Evolutionary conservation across 768 basidiomycete genomes (phyloP), one percentile per base, ranked within the genome.

Genomic region (Boletus reticulatus): DNA sequence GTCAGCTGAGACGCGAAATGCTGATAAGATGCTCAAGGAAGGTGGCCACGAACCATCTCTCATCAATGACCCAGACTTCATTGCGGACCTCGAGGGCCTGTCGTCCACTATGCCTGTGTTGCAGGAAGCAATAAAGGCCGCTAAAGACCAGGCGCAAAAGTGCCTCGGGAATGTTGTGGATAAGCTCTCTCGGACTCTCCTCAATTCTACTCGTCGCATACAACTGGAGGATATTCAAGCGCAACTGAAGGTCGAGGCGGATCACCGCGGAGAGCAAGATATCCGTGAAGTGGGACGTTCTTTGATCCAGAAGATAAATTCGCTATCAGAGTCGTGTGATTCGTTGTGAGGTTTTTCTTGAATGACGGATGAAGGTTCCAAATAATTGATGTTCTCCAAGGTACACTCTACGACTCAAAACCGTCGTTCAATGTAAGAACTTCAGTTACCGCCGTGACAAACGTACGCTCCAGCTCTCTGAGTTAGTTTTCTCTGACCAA

Each of bases 11-110:
- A 48, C 7, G 9, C 43, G 3, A 31, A 48, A 11, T 6, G 66
- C 64, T 4, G 65, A 68, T 0, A 56, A 46, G 43, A 46, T 69
- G 58, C 49, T 68, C 5, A 68, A 43, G 55, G 68, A 68, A 2
- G 63, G 66, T 12, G 19, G 43, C 4, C 60, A 55, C 1, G 63
- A 67, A 27, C 13, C 56, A 19, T 62, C 63, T 38, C 68, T 62
- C 20, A 38, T 65, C 4, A 55, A 4, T 27, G 68, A 68, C 41
- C 43, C 55, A 3, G 60, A 64, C 22, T 68, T 70, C 41, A 36
- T 68, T 16, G 32, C 61, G 5, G 65, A 69, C 45, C 61, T 68
- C 12, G 66, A 65, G 22, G 20, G 34, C 17, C 43, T 61, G 36
- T 58, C 29, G 1, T 39, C 34, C 4, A 55, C 58, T 29, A 47